phyloP scores from a whole-genome alignment of 2,329 filamentous ascomycete species.

The Polytolypa hystricis region DNA sequence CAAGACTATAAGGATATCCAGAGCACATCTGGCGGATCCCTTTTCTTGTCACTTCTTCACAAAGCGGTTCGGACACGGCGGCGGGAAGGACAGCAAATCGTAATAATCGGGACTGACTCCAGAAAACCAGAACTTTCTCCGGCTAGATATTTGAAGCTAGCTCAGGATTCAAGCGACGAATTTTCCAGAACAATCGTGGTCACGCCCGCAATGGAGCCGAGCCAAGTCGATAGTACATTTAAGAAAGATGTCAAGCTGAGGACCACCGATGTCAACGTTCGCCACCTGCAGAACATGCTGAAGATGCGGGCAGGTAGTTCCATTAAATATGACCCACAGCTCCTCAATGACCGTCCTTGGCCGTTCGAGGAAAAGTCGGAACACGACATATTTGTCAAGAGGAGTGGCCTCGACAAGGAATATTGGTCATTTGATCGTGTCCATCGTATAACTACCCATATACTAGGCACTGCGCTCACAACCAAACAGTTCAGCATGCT shows the following conservation, averaged over 20 bases:
- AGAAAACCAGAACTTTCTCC: conserved; percentile 40
- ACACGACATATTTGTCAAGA: conserved; percentile 17
- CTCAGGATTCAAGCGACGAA: conserved; percentile 37
- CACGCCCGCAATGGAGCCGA: conserved; percentile 36
- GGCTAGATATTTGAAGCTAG: conserved; percentile 34
- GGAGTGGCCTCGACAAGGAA: conserved; percentile 36
- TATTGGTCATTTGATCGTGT: conserved; percentile 51
- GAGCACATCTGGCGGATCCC: conserved; percentile 55
- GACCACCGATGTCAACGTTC: conserved; percentile 48
- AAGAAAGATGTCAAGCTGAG: conserved; percentile 39
- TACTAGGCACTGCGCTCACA: conserved; percentile 38
- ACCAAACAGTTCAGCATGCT: conserved; percentile 31
- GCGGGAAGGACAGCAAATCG: conserved; percentile 57
- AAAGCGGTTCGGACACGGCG: conserved; percentile 61
- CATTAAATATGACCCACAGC: conserved; percentile 20
- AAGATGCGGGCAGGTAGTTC: conserved; percentile 25
- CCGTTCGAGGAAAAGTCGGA: conserved; percentile 18
- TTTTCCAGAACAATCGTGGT: conserved; percentile 45
- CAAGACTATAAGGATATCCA: conserved; percentile 72
- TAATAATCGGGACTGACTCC: conserved; percentile 69
- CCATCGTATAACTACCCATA: conserved; percentile 47
- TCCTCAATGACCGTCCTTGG: conserved; percentile 24
- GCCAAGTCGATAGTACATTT: conserved; percentile 31
- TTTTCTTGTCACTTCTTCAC: conserved; percentile 59
- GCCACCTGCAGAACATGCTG: conserved; percentile 55